Base-by-base conservation (phyloP, 164 flowering plant genomes). In the Aristolochia californica region DNA sequence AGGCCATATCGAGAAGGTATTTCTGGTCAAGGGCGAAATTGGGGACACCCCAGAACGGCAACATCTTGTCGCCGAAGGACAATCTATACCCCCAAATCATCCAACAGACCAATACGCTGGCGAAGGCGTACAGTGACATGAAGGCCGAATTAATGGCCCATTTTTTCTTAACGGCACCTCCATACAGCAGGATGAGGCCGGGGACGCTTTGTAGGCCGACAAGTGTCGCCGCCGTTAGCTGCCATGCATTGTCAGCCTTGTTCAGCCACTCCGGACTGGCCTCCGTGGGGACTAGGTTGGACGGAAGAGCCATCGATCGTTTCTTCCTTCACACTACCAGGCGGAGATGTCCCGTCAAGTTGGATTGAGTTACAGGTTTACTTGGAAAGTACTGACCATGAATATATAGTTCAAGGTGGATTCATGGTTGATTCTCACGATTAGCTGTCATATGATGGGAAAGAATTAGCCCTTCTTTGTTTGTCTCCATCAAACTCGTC, bases 241-340 rank as follows among this genome's bases (percentile, higher is more conserved):
- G 78, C 80, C 81, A 77, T 0, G 72, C 78, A 22, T 66, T 75
- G 68, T 75, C 78, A 14, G 57, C 81, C 45, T 77, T 77, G 80
- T 56, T 77, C 70, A 77, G 53, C 77, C 78, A 74, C 0, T 66
- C 70, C 0, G 80, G 77, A 24, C 61, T 67, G 2, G 72, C 77
- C 26, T 58, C 67, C 44, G 34, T 62, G 1, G 60, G 56, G 4
- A n/a, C 13, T 17, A 76, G 55, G 49, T 70, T 68, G 12, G 67
- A 0, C 1, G 79, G 80, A 13, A 65, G 49, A 1, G 25, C 13
- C 25, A 17, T 28, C 13, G 20, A 2, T 47, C 51, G 27, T 53
- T n/a, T 44, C 2, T 48, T 25, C 22, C 49, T 23, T 25, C 38
- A 27, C 38, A 2, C n/a, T 21, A 13, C 28, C 45, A 2, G 8